Conservation (phyloP, 345 rosid genomes). For the Gossypium thurberi region DNA sequence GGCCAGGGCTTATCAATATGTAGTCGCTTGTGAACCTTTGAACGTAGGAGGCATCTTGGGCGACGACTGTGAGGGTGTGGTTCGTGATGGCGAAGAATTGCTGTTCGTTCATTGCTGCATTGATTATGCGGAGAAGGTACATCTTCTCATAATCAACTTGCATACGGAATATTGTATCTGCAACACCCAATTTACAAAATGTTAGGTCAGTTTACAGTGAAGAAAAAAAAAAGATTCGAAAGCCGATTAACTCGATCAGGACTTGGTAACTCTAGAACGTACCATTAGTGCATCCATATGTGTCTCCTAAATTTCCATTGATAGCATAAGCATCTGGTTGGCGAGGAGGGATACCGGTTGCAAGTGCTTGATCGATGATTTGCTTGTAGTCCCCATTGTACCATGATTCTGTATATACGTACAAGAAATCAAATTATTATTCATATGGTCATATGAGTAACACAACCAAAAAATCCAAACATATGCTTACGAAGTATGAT, state of each 20-base stretch:
- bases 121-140: conserved; percentile 26
- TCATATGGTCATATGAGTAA: neutral
- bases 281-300: conserved; percentile 22
- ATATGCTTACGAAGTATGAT: conserved; percentile 25
- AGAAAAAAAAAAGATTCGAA: neutral
- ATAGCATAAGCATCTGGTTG: conserved; percentile 17
- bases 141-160: conserved; percentile 22
- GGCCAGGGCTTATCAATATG: conserved; percentile 23
- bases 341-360: neutral
- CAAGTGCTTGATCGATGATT: conserved; percentile 2
- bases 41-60: conserved; percentile 21
- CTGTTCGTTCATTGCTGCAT: conserved; percentile 19
- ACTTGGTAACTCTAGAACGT: neutral
- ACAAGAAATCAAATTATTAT: neutral
- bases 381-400: conserved; percentile 13
- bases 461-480: neutral
- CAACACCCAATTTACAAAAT: neutral
- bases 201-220: neutral
- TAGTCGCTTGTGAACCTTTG: conserved; percentile 15
- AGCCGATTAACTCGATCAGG: neutral
- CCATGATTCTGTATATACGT: conserved; percentile 15
- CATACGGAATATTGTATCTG: conserved; percentile 20
- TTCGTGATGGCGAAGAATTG: conserved; percentile 22
- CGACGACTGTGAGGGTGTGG: conserved; percentile 30
- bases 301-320: conserved; percentile 32